These are phyloP conservation scores for Lepidium campestre DNA, from an alignment of 441 rosid species.

Conservation along the genomic window DNA sequence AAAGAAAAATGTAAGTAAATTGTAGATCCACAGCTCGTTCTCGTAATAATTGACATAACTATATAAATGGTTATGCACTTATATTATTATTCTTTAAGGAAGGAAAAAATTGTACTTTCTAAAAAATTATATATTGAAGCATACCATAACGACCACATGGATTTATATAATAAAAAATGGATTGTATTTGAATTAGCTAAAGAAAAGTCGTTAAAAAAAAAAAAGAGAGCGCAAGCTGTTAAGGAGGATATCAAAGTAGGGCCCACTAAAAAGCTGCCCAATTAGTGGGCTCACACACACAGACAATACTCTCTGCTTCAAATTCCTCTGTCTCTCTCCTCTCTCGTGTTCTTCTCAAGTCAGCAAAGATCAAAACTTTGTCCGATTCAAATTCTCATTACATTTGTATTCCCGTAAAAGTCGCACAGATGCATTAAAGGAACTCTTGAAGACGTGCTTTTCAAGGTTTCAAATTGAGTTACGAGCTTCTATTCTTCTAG, in stretches of 20 bases:
- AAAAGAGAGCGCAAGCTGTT: constrained; percentile 17
- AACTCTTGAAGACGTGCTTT: not conserved
- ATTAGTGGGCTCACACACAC: constrained; percentile 22
- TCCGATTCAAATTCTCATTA: constrained; percentile 15
- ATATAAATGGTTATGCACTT: not conserved
- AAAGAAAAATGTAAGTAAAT: too few relatives aligned
- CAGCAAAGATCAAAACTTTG: constrained; percentile 6
- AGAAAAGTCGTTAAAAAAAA: not conserved
- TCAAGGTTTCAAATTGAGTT: not conserved
- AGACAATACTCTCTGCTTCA: not conserved
- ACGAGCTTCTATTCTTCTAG: not conserved
- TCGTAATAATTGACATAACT: not conserved
- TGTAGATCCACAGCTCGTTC: too few relatives aligned
- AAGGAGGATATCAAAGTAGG: not conserved
- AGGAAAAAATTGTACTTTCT: not conserved
- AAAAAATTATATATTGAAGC: not conserved
- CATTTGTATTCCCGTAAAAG: not conserved
- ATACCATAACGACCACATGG: not conserved
- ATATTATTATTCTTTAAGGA: not conserved
- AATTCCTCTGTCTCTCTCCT: not conserved
- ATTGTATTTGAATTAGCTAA: too few relatives aligned
- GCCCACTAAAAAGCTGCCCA: constrained; percentile 1
- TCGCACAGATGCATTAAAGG: not conserved
- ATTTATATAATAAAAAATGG: not conserved
- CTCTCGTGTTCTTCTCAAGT: constrained; percentile 9